Evolutionary conservation across 1,284 basidiomycete genomes (phyloP), one percentile per base, ranked within the genome.

Genomic region (Ustilago xerochloae): DNA sequence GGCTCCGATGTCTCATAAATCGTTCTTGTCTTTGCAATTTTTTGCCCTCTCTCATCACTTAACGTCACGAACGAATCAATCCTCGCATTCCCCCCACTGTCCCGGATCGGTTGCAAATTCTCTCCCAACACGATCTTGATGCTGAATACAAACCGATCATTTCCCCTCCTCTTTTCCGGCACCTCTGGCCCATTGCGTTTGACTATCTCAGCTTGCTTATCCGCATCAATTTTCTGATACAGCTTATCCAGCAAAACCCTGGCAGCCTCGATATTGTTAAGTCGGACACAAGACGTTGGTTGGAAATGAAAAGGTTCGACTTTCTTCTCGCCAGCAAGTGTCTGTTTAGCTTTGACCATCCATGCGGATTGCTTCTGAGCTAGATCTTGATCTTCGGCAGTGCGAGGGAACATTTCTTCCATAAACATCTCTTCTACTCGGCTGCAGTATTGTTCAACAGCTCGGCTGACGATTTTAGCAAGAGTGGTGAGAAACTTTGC

Each of bases 191-290:
- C 76, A 24, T 87, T 86, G 82, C 85, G 77, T 35, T 85, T 79
- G 52, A 87, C 79, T 24, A 90, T 87, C 38, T 91, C 90, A 0
- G 92, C 90, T 66, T 96, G 89, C 81, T 91, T 90, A 85, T 99
- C 97, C 0, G 92, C 94, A 63, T 96, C 89, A 87, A 97, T 91
- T 75, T 93, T 91, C 54, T 89, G 90, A 85, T 98, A 99, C 87
- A 99, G 91, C 78, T 91, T 92, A 84, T 99, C 97, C 57, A 99
- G 88, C 55, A 97, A 88, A 62, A 90, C 90, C 12, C 95, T 89
- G 1, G 95, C 94, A 2, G 93, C 91, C 79, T 97, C 94, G 71
- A 99, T 91, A 83, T 99, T 98, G 87, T 99, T 99, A 48, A 99
- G 88, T 86, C 97, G 98, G 80, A 99, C 93, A 81, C 96, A 98